Base-by-base conservation (phyloP, 495 filamentous ascomycete species). In the Podospora pseudoanserina region DNA sequence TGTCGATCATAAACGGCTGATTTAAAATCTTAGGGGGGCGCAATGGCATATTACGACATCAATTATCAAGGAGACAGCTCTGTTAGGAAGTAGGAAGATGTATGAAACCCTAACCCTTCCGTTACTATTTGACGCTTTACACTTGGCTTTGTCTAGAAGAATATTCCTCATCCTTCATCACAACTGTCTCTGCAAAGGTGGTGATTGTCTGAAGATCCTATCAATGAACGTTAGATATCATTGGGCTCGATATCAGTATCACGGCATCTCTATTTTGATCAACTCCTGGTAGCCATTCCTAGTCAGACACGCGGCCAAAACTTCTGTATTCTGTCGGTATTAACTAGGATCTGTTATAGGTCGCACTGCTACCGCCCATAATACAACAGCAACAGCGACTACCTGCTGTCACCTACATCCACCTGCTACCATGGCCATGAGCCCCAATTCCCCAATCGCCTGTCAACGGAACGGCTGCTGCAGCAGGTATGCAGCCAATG, bases 361-460 rank as follows among this genome's bases (percentile, higher is more conserved):
- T 32, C 20, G 13, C 61, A 49, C 15, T 49, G 39, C 39, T 18
- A 49, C 13, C 39, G 49, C 32, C 30, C n/a, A 18, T 9, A 19
- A 39, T 63, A 32, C 3, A 63, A 18, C 61, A n/a, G 27, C 61
- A 32, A 5, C 18, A 3, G 30, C 3, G 30, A 32, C 7, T 32
- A 32, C 1, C 7, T 5, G 23, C 23, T 30, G 23, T 23, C 19
- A 19, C 30, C 5, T 20, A 28, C 19, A 44, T 49, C 39, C 39
- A 49, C 39, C 39, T 49, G 39, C 39, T 49, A 49, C 39, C 15
- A 49, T 49, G 34, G 6, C 34, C 34, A 39, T 39, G 34, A 18
- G 9, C 61, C 61, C 61, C 61, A 63, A 63, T 32, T 5, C 34
- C 60, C 60, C 4, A 62, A 62, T 62, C 18, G 30, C 60, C 60